A percentile compares a stretch with the other conserved stretches of the same genome.
phyloP scores from a whole-genome alignment of 805 yeast species.

The Brettanomyces bruxellensis region DNA sequence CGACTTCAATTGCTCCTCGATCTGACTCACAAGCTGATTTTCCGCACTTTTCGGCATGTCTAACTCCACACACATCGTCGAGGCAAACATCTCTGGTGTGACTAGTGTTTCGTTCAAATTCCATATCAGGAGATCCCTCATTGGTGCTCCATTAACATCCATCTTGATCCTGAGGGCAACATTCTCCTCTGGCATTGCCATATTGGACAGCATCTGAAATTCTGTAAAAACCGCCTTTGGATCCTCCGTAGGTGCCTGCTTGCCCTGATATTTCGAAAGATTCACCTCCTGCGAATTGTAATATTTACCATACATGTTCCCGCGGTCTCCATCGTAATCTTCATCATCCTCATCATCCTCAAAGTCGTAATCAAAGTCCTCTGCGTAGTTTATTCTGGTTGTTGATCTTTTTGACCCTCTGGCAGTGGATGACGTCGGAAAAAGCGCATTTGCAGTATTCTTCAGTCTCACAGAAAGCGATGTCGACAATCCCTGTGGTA shows the following conservation, averaged over 20 bases:
- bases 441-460: conserved; percentile 64
- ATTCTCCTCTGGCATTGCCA: conserved; percentile 33
- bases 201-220: conserved; percentile 24
- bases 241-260: conserved; percentile 31
- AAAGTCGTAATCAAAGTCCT: conserved; percentile 52
- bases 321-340: conserved; percentile 43
- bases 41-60: conserved; percentile 67
- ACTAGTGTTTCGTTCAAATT: conserved; percentile 54
- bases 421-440: conserved; percentile 65
- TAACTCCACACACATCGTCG: conserved; percentile 70
- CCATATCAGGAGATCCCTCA: conserved; percentile 70
- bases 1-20: conserved; percentile 75
- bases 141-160: conserved; percentile 44
- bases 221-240: conserved; percentile 25
- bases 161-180: conserved; percentile 61
- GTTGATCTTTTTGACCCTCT: conserved; percentile 65
- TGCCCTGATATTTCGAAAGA: conserved; percentile 26
- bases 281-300: conserved; percentile 10
- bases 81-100: conserved; percentile 69
- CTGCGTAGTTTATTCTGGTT: conserved; percentile 70
- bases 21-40: conserved; percentile 55
- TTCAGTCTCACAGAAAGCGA: conserved; percentile 66
- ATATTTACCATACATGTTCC: background rate
- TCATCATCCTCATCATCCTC: conserved; percentile 17
- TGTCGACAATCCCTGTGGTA: conserved; percentile 76